phyloP scores from a whole-genome alignment of 148 eudicot genomes.

The Rhododendron kiyosumense region DNA sequence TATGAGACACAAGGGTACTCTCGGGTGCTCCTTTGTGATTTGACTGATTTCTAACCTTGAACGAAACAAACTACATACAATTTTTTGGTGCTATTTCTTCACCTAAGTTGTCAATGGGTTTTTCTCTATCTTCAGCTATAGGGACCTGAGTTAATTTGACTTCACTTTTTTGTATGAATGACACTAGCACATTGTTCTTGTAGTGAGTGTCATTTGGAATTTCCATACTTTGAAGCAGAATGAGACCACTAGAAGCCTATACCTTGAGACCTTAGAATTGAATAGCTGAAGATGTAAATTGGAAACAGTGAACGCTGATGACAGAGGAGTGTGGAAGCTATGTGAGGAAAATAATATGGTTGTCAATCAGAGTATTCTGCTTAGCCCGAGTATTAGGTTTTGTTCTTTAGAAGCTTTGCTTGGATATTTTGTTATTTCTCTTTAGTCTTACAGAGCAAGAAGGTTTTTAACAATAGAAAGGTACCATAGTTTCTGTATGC shows the following conservation, averaged over 20 bases:
- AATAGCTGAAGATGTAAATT: not conserved
- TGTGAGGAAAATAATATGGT: not conserved
- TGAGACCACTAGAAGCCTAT: not conserved
- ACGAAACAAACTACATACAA: not conserved
- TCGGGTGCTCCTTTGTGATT: not conserved
- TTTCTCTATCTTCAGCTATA: not conserved
- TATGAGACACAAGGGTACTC: not conserved
- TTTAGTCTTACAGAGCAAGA: not conserved
- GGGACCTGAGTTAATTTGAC: not conserved
- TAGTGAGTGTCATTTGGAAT: not conserved
- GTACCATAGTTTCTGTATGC: not conserved
- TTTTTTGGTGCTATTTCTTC: not conserved
- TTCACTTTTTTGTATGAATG: no score
- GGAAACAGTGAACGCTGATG: not conserved
- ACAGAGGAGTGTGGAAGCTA: not conserved
- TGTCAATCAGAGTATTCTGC: not conserved
- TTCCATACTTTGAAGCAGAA: not conserved
- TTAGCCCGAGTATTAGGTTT: not conserved
- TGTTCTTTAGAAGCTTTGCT: not conserved
- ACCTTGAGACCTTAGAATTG: not conserved
- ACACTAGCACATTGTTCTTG: not conserved
- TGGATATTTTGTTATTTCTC: not conserved
- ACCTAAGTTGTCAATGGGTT: not conserved
- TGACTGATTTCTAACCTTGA: slow-evolving; percentile 1
- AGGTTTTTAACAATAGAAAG: not conserved